A percentile compares a stretch with the other conserved stretches of the same genome.
phyloP scores from a whole-genome alignment of 2,329 filamentous ascomycete genomes.

The Fusarium sp. region DNA sequence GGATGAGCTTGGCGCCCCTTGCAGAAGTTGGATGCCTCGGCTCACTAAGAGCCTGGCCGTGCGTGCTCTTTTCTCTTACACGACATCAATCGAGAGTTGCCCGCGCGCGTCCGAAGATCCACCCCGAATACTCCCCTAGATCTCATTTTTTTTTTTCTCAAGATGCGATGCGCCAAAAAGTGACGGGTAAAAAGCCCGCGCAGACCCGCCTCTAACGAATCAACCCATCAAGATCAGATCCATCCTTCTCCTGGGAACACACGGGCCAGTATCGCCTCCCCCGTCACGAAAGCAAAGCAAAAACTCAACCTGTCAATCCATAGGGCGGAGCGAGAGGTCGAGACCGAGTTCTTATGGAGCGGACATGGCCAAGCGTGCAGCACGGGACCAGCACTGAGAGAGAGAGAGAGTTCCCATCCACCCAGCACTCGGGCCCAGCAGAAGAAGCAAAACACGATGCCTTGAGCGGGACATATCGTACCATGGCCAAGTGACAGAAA shows the following conservation, averaged over 20 bases:
- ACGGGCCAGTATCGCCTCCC: not conserved
- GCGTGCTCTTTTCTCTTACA: not conserved
- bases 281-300: not conserved
- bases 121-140: conserved; percentile 26
- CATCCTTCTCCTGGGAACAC: not conserved
- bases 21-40: conserved; percentile 33
- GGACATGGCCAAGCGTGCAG: conserved; percentile 2
- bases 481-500: not conserved
- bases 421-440: not conserved
- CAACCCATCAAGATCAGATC: not conserved
- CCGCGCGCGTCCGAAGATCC: conserved; percentile 10
- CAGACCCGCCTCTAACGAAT: conserved; percentile 1
- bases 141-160: conserved; percentile 14
- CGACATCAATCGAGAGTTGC: not conserved
- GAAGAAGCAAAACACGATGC: not conserved
- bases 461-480: not conserved
- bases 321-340: conserved; percentile 5
- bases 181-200: conserved; percentile 18
- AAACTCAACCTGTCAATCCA: not conserved
- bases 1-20: conserved; percentile 22
- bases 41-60: not conserved
- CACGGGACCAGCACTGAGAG: not conserved
- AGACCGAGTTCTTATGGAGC: not conserved
- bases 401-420: conserved; percentile 1
- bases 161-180: conserved; percentile 15